Evolutionary conservation across 768 basidiomycete genomes (phyloP), one percentile per base, ranked within the genome.

Genomic region (Mrakia blollopis): DNA sequence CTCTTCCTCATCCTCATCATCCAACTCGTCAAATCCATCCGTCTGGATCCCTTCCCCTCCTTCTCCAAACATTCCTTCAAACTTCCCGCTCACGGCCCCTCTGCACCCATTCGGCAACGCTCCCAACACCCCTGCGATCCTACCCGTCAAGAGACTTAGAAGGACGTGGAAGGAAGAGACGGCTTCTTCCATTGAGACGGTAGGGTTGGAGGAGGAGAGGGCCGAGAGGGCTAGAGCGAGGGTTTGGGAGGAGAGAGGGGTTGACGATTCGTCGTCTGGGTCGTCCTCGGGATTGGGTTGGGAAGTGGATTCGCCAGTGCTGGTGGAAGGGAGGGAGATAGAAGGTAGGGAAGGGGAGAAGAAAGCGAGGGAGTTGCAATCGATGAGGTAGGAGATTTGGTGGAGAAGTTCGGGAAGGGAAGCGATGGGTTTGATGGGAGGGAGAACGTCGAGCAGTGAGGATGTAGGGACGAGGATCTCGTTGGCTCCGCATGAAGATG

Each of bases 81-180:
- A 76, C 54, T 60, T 32, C 68, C 60, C 39, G 18, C 57, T 57
- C 14, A 76, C 68, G 28, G 39, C 75, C 10, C 57, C 67, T 21
- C 67, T 92, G 77, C 92, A 91, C 14, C 91, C 92, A 21, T 92
- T 90, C 25, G 92, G 93, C 77, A 94, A 89, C 44, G 94, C 87
- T 10, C 91, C 90, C 57, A 94, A 85, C 39, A 94, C 84, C 79
- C 93, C 92, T 6, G 92, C 93, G 80, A 94, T 93, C 0, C 92
- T 93, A 80, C 94, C 92, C 0, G 92, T 94, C 62, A 94, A 85
- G 0, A 92, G 94, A 85, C 93, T 92, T 61, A 94, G 85, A 0
- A 94, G 85, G 80, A 93, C 92, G 80, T 94, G 92, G 85, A 94
- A 94, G 21, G 92, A 92, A 4, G 91, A 91, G 39, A 94, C 92